Base-by-base conservation (phyloP, 257 asterid genomes). In the Nicotiana tabacum region DNA sequence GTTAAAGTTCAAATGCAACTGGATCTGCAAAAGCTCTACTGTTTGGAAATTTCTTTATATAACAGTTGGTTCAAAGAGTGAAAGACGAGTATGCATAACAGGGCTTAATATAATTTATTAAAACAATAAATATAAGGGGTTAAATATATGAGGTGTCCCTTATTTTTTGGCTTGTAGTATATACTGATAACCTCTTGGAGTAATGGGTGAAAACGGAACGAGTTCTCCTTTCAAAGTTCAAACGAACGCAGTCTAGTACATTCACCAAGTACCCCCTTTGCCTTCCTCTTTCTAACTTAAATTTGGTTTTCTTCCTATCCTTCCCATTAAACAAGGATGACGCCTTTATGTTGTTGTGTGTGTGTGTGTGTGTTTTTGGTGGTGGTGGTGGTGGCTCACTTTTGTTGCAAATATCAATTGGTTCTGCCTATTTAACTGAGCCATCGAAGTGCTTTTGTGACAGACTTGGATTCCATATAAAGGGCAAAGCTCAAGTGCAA, bases 391-490 rank as follows among this genome's bases (percentile, higher is more conserved):
- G 60, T 3, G 17, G 39, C 70, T 48, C 18, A 48, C 80, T 51
- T 48, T 27, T 51, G 65, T 51, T 27, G 62, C 64, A 51, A 51
- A 16, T 29, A 16, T 76, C 64, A 76, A 62, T 29, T 76, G 80
- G 64, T 29, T 76, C 80, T 76, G 80, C 17, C 61, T 51, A 76
- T 27, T 72, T 76, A 16, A 51, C 64, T 29, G 80, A 76, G 27
- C 48, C 35, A 9, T 76, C 74, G 18, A 81, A 68, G 77, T 81
- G 9, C 55, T 86, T 69, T 79, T 53, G 30, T 70, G 86, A 64
- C 84, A 96, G 99, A 94, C 99, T 43, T 96, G 99, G 99, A 92
- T 92, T 83, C 99, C 99, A 17, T 96, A 94, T 91, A 93, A 96
- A 91, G 99, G 98, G 66, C 98, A 92, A 82, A 89, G 87, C 83